Base-by-base conservation (phyloP, 768 basidiomycete genomes). In the Asterophora lycoperdoides region DNA sequence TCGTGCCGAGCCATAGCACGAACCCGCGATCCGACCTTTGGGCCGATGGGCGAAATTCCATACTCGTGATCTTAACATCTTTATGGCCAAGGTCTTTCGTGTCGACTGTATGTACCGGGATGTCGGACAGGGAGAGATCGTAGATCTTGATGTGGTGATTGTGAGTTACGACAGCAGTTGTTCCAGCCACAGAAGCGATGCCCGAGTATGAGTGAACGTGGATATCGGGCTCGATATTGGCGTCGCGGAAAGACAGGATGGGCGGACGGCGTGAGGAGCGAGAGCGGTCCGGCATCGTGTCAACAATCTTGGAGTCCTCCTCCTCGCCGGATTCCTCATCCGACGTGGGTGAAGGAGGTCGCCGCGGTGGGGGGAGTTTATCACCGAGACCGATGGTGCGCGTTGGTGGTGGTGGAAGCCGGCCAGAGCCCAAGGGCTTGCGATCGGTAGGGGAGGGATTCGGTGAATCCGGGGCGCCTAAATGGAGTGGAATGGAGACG, bases 1-100 rank as follows among this genome's bases (percentile, higher is more conserved):
- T 93, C 23, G 91, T 91, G 4, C 94, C 95, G 9, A 86, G 68
- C 94, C 94, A 97, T 2, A 93, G 57, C 46, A 79, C 74, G 26
- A 72, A 72, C 2, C 87, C 89, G 14, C 76, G 70, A 44, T 84
- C 79, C 0, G 54, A 66, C n/a, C 66, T 56, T 8, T 63, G 56
- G 2, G 54, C 57, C 2, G 75, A 73, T 0, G 85, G 77, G 13
- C 85, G 75, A 62, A 93, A 90, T 64, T 86, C 91, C 67, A 95
- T 74, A 17, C 84, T 81, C 1, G 84, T 84, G 32, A 94, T 74
- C 56, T 81, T 83, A 3, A 77, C 65, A 37, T 91, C 86, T 60
- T 86, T 90, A 41, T 76, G 41, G 0, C 78, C 79, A 2, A 82
- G 61, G 10, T 82, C 78, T 51, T 78, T 83, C 44, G 83, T 75